Evolutionary conservation across 768 basidiomycete species (phyloP), one percentile per base, ranked within the genome.

Genomic region (Lepiota venenata): DNA sequence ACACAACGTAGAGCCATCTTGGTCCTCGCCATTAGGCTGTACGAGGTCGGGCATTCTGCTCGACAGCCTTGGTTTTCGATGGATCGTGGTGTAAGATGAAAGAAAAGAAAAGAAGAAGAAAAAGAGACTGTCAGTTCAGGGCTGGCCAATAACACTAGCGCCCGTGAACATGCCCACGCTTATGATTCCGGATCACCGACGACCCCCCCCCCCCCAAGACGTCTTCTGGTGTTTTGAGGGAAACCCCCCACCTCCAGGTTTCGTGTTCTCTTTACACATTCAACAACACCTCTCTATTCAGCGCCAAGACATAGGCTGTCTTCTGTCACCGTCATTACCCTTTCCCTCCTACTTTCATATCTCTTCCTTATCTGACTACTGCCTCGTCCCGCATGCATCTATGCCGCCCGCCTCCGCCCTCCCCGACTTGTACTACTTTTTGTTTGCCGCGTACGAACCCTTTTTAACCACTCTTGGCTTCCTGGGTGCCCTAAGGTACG

Each of bases 21-120:
- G 86, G 83, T 86, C 82, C 75, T 79, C 77, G 83, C 88, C 88
- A 91, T 91, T 89, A 83, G 75, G 85, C 75, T 67, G 66, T 63
- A 60, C 71, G 61, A 76, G 75, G 75, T 76, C 73, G 74, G 52
- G 64, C 61, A 60, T 52, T 46, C 60, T 63, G 59, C 71, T 74
- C 70, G 76, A 70, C 76, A 78, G 73, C 85, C 83, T 87, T 86
- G 87, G 83, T 87, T 76, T 66, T 43, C 76, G 77, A 78, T 71
- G 71, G 69, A 81, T 80, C 83, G 61, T 65, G 63, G 72, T 81
- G 79, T 77, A 82, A 80, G 78, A 75, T 71, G 61, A 60, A 67
- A 58, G 66, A 62, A 20, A 35, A 59, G 35, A 54, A 48, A 56
- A 62, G 50, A 65, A 60, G 54, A 57, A 58, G 47, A 46, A 27